phyloP scores from a whole-genome alignment of 345 rosid species.

The Eucalyptus camaldulensis region DNA sequence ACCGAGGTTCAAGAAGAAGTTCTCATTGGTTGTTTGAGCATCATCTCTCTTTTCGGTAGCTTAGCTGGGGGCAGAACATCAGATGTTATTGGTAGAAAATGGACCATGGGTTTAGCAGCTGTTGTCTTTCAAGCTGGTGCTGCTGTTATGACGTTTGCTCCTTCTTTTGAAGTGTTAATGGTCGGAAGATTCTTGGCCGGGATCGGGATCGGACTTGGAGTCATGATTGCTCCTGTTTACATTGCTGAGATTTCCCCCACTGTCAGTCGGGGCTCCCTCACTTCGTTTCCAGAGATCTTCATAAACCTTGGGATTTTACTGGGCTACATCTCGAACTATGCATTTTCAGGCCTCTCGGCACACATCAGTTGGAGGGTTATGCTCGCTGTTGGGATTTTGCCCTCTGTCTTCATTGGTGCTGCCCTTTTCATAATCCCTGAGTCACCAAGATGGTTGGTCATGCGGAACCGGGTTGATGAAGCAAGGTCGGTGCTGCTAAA shows the following conservation, averaged over 20 bases:
- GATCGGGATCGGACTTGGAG: slow-evolving; percentile 78
- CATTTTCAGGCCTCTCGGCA: slow-evolving; percentile 54
- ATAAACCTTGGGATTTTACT: slow-evolving; percentile 80
- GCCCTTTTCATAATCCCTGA: slow-evolving; percentile 85
- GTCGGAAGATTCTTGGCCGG: slow-evolving; percentile 75
- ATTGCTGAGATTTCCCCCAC: slow-evolving; percentile 82
- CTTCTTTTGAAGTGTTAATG: slow-evolving; percentile 58
- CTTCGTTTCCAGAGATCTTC: slow-evolving; percentile 81
- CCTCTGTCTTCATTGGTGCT: slow-evolving; percentile 63
- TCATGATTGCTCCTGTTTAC: slow-evolving; percentile 84
- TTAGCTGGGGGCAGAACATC: slow-evolving; percentile 83
- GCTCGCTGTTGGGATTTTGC: slow-evolving; percentile 85
- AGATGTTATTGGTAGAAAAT: slow-evolving; percentile 70
- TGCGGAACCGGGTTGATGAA: slow-evolving; percentile 66
- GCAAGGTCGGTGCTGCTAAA: slow-evolving; percentile 66
- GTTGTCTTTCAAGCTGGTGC: slow-evolving; percentile 69
- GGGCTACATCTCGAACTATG: slow-evolving; percentile 85
- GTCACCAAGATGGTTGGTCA: slow-evolving; percentile 82
- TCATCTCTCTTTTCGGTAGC: slow-evolving; percentile 78
- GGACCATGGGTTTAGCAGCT: slow-evolving; percentile 94
- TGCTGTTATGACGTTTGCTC: slow-evolving; percentile 68
- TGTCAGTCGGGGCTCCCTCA: slow-evolving; percentile 56
- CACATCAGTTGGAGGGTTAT: slow-evolving; percentile 80
- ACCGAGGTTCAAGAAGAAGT: slow-evolving; percentile 75
- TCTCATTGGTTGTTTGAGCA: slow-evolving; percentile 67